phyloP scores from a whole-genome alignment of 2,329 filamentous ascomycete species.

The Elsinoe australis region DNA sequence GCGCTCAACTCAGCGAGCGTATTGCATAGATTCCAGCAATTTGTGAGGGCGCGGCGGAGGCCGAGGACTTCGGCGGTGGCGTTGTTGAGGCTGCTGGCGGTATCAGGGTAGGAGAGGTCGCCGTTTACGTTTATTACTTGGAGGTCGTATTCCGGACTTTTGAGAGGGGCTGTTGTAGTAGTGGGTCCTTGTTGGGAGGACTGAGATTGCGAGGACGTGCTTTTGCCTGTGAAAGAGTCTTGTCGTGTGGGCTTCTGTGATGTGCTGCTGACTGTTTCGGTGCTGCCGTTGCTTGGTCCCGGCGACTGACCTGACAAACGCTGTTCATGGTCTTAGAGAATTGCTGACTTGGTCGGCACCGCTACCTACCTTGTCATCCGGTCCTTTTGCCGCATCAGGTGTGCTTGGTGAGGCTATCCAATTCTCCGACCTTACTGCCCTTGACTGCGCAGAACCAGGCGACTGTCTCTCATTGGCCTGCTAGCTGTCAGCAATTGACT shows the following conservation, averaged over 20 bases:
- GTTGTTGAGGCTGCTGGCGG: not conserved
- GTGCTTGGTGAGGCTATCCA: constrained; percentile 32
- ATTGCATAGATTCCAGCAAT: constrained; percentile 93
- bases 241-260: constrained; percentile 5
- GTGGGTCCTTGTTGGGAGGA: not conserved
- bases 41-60: constrained; percentile 67
- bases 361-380: constrained; percentile 27
- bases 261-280: constrained; percentile 1
- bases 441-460: constrained; percentile 22
- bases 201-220: not conserved
- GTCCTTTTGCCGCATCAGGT: constrained; percentile 28
- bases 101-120: not conserved
- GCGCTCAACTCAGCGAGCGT: constrained; percentile 79
- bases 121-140: constrained; percentile 15
- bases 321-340: constrained; percentile 56
- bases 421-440: constrained; percentile 26
- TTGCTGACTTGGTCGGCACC: not conserved
- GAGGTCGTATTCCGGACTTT: not conserved
- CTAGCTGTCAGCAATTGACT: constrained; percentile 19
- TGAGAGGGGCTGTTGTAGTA: not conserved
- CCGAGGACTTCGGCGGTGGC: constrained; percentile 51
- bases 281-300: constrained; percentile 2
- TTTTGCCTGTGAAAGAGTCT: constrained; percentile 8
- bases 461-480: constrained; percentile 3
- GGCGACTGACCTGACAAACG: constrained; percentile 7